Conservation (phyloP, 805 yeast genomes). For the Brettanomyces naardenensis region DNA sequence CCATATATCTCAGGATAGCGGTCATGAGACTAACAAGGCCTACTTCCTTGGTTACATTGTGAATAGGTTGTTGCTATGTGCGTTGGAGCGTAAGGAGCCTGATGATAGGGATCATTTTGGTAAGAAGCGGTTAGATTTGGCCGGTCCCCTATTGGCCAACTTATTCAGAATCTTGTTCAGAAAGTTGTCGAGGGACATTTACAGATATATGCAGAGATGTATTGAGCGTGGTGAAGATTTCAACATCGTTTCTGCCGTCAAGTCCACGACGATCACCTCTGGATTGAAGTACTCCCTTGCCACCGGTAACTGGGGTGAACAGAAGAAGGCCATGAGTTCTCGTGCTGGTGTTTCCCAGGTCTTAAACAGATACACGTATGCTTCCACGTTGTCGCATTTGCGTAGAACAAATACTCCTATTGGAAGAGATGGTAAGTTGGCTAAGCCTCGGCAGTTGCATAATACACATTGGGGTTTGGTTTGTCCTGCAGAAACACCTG, state of each 20-base stretch:
- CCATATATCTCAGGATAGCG: constrained; percentile 95
- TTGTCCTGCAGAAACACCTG: constrained; percentile 99
- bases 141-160: constrained; percentile 95
- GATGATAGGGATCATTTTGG: constrained; percentile 99
- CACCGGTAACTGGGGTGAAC: constrained; percentile 99
- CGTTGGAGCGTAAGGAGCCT: constrained; percentile 93
- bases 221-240: constrained; percentile 97
- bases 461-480: constrained; percentile 99
- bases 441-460: constrained; percentile 98
- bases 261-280: constrained; percentile 93
- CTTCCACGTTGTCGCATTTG: constrained; percentile 97
- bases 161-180: constrained; percentile 90
- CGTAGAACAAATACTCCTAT: constrained; percentile 99
- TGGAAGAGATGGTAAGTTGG: constrained; percentile 98
- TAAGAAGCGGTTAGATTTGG: constrained; percentile 94
- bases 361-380: constrained; percentile 92
- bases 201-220: constrained; percentile 97
- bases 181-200: constrained; percentile 92
- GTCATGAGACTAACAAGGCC: constrained; percentile 94
- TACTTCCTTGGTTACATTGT: constrained; percentile 97
- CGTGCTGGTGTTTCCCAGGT: constrained; percentile 99
- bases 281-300: constrained; percentile 97
- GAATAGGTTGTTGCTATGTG: constrained; percentile 88
- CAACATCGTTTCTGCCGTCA: constrained; percentile 92
- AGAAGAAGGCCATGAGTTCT: constrained; percentile 97